Base-by-base conservation (phyloP, 345 rosid species). In the Pistacia atlantica region DNA sequence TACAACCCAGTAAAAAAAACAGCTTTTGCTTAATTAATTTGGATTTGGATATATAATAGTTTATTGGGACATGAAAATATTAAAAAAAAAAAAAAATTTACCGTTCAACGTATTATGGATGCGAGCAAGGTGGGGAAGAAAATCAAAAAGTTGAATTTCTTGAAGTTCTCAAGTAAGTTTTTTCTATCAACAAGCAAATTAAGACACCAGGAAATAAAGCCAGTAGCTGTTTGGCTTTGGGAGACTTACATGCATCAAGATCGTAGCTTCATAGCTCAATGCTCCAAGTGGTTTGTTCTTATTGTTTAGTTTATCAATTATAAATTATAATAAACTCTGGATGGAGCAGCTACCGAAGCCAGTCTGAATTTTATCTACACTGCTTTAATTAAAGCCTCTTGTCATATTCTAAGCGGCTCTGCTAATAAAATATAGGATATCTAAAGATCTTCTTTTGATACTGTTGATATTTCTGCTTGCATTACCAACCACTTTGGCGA, bases 381-480 rank as follows among this genome's bases (percentile, higher is more conserved):
- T 20, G 70, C 4, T 3, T 64, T 37, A 63, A 7, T 52, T 37
- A 63, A 28, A 73, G 60, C 28, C 10, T 17, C 38, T 59, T 60
- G 48, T 49, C 48, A 45, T 14, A 31, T 69, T 69, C 57, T 16
- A 68, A 45, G 48, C 2, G 2, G 13, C 28, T 49, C 33, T 65
- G 46, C 22, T n/a, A 54, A 52, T 65, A 65, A 74, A 74, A 69
- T 38, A 52, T 13, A 33, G 37, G 52, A 31, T 22, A 35, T 42
- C 3, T 46, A 14, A 11, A 54, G 80, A 73, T 56, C 31, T 69
- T 48, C 48, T 37, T 38, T n/a, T 57, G 67, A 63, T 52, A 73
- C 80, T 77, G 75, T 73, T 60, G 58, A 25, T 77, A 51, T 57
- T 73, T 6, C 82, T 78, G 79, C 65, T 18, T 56, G 12, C 8